Evolutionary conservation across 139 green algal species (phyloP), one percentile per base, ranked within the genome.

Genomic region (Chlamydomonas asymmetrica): DNA sequence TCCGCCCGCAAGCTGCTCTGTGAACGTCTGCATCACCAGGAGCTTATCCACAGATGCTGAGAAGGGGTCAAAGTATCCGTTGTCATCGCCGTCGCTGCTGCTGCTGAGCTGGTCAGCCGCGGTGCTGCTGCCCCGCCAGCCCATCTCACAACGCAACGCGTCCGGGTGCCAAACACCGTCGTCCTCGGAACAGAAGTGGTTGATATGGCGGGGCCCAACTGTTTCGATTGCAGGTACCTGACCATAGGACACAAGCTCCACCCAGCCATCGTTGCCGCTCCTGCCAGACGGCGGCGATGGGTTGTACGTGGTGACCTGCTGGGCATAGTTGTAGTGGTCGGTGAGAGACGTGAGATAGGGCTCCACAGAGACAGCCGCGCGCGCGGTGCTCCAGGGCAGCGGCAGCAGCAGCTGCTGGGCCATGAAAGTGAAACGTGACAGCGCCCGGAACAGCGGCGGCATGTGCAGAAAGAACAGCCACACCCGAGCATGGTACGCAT

Each of bases 401-500:
- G 82, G 85, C 38, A 85, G 74, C 66, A 87, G 80, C 77, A 84
- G 38, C 66, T 88, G 79, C 82, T 88, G 79, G 2, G 82, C 85
- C 41, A 87, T 63, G 79, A 87, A 87, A 48, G 45, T 74, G n/a
- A 50, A 25, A 3, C 79, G 63, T 16, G 75, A 79, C 54, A 90
- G 80, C 32, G 71, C 41, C 13, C 80, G 70, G 45, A 90, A 61
- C 43, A 82, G 35, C 0, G 73, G 52, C 22, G 80, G 82, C 82
- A 85, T 90, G 71, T 87, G 63, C 52, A 88, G 63, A 69, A 87
- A 86, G 70, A 88, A 88, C 8, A 90, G 70, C 85, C 82, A 87
- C 34, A 29, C 18, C 4, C 49, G 54, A 0, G 82, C 82, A 2
- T 18, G 20, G 20, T 7, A 3, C 27, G 38, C 8, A 8, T 39